phyloP scores from a whole-genome alignment of 169 alveolate species.

The Eimeria sp. region DNA sequence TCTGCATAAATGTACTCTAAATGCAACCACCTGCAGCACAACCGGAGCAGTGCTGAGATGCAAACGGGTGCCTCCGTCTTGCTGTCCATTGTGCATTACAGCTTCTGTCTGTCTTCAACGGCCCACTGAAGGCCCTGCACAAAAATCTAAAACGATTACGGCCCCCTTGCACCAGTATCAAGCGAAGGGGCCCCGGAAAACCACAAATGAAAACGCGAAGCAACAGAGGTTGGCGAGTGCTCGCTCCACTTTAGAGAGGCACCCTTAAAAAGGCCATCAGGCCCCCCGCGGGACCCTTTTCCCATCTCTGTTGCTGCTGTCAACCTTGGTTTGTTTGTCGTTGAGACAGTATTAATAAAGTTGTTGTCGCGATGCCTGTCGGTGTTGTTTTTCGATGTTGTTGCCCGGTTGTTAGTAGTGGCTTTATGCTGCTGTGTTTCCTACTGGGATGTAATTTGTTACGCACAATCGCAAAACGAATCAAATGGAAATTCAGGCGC shows the following conservation, averaged over 20 bases:
- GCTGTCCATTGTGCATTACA: background rate
- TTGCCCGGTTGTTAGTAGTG: background rate
- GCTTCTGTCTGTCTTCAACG: background rate
- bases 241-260: background rate
- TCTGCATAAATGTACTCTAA: background rate
- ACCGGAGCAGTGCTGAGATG: background rate
- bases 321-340: background rate
- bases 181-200: background rate
- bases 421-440: background rate
- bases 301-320: background rate
- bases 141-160: background rate
- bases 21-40: background rate
- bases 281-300: background rate
- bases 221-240: background rate
- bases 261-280: background rate
- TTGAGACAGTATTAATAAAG: background rate
- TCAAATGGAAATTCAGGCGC: background rate
- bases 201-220: background rate
- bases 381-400: background rate
- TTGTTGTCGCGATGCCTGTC: background rate
- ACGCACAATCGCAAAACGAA: background rate
- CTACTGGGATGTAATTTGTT: background rate
- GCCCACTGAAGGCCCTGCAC: background rate
- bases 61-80: background rate
- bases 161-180: background rate